Percentiles rank a stretch among this genome's conserved stretches.
phyloP scores from a whole-genome alignment of 345 rosid genomes.

The Combretum micranthum region DNA sequence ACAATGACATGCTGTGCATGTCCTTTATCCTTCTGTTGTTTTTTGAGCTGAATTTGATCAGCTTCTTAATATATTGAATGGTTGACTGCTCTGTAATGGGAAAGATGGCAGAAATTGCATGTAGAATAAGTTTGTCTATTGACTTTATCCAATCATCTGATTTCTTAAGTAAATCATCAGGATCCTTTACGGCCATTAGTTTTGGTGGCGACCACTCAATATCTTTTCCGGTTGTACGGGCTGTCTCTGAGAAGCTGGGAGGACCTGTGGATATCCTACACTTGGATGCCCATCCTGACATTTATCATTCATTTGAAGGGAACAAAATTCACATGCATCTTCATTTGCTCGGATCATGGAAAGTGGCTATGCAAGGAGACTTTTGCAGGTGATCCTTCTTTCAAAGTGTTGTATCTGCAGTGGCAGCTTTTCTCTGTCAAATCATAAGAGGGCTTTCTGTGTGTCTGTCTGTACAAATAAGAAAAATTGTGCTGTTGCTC shows the following conservation, averaged over 20 bases:
- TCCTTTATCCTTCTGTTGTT: too few species aligned
- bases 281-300: slow-evolving; percentile 99
- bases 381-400: slow-evolving; percentile 61
- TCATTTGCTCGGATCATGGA: slow-evolving; percentile 99
- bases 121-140: background rate
- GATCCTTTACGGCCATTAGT: slow-evolving; percentile 82
- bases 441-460: too few species aligned
- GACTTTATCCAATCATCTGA: background rate
- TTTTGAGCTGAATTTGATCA: too few species aligned
- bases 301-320: slow-evolving; percentile 82
- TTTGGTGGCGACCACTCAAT: slow-evolving; percentile 98
- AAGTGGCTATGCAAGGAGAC: slow-evolving; percentile 86
- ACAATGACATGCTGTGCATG: too few species aligned
- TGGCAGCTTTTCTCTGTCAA: background rate
- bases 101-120: background rate
- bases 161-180: slow-evolving; percentile 19
- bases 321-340: slow-evolving; percentile 92
- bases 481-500: too few species aligned
- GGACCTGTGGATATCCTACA: slow-evolving; percentile 97
- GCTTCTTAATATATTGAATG: too few species aligned
- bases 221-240: slow-evolving; percentile 86
- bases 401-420: background rate
- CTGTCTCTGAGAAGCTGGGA: slow-evolving; percentile 91
- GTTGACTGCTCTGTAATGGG: too few species aligned
- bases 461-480: background rate